phyloP scores from a whole-genome alignment of 2,329 filamentous ascomycete species.

The Dendryphion nanum region DNA sequence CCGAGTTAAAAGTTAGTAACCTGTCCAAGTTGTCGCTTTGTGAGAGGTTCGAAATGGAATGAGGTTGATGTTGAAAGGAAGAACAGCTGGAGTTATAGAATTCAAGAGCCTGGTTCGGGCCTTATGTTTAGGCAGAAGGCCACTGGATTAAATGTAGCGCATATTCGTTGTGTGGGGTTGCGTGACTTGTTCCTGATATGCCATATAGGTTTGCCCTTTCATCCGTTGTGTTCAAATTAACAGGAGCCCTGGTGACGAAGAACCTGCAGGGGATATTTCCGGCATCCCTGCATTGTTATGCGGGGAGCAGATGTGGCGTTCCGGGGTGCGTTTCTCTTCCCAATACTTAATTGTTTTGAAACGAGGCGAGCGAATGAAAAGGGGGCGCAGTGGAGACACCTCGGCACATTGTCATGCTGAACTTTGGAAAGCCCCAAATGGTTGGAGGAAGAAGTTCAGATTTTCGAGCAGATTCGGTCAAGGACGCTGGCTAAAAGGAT shows the following conservation, averaged over 20 bases:
- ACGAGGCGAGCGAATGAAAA: conserved; percentile 20
- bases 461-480: no score
- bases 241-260: conserved; percentile 20
- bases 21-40: no score
- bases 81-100: no score
- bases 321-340: conserved; percentile 31
- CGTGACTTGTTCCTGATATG: conserved; percentile 12
- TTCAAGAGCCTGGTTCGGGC: no score
- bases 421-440: no score
- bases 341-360: conserved; percentile 12
- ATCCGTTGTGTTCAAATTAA: conserved; percentile 33
- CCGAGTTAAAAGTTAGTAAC: not conserved
- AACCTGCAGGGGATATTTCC: conserved; percentile 19
- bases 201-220: conserved; percentile 25
- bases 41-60: no score
- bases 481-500: no score
- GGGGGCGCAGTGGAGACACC: no score
- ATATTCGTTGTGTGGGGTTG: conserved; percentile 25
- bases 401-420: no score
- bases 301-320: conserved; percentile 21
- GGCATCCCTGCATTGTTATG: conserved; percentile 17
- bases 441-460: no score
- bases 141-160: conserved; percentile 9
- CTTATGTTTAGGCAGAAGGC: conserved; percentile 35
- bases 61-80: no score